Evolutionary conservation across 2,329 filamentous ascomycete species (phyloP).

Genomic region (Monosporascus ibericus): DNA sequence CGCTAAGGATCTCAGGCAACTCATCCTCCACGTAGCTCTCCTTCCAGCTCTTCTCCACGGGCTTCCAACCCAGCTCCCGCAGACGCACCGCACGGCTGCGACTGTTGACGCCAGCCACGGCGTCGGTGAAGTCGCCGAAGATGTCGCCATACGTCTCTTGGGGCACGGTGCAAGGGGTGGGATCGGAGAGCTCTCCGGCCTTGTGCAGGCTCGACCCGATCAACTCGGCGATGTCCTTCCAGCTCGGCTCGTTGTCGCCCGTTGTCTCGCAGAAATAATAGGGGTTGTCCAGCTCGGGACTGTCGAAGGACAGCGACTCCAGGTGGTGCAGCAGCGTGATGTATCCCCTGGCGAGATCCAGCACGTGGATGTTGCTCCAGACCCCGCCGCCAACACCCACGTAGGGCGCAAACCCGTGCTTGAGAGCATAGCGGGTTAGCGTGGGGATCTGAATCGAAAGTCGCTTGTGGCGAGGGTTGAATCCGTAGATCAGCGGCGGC

Average conservation of each 20-base stretch:
- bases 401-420: constrained; percentile 39
- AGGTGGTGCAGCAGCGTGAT: constrained; percentile 38
- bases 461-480: constrained; percentile 30
- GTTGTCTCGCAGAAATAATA: constrained; percentile 43
- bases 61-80: constrained; percentile 37
- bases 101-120: constrained; percentile 35
- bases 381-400: constrained; percentile 36
- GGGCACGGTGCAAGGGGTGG: constrained; percentile 29
- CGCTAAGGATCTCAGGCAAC: constrained; percentile 30
- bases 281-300: constrained; percentile 31
- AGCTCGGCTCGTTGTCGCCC: constrained; percentile 35
- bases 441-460: constrained; percentile 42
- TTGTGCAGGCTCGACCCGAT: constrained; percentile 32
- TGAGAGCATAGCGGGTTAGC: constrained; percentile 39
- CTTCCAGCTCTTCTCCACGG: constrained; percentile 35
- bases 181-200: constrained; percentile 30
- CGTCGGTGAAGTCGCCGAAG: constrained; percentile 29
- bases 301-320: constrained; percentile 24
- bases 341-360: constrained; percentile 40
- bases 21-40: constrained; percentile 36
- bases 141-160: constrained; percentile 32
- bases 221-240: constrained; percentile 31
- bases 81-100: constrained; percentile 37
- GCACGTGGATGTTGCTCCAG: constrained; percentile 38
- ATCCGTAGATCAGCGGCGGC: constrained; percentile 41